These are phyloP conservation scores for Fraxinus quadrangulata DNA, from an alignment of 257 asterid species.

Conservation along the genomic window DNA sequence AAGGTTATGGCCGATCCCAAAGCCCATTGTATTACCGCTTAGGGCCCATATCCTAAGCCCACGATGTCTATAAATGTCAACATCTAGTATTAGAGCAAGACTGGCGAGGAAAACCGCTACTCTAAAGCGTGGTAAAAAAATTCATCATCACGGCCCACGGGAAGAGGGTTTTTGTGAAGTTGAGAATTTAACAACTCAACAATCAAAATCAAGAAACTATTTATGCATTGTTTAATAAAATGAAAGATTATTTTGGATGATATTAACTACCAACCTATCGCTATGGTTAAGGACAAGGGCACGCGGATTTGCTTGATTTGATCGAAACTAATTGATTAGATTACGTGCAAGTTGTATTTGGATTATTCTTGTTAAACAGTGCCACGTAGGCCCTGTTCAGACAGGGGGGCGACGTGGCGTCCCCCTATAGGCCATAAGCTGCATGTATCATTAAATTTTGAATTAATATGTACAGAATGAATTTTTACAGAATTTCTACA, in stretches of 20 bases:
- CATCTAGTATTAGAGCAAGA: neutral
- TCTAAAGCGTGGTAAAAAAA: neutral
- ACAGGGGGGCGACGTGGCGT: too few species aligned
- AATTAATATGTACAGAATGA: too few species aligned
- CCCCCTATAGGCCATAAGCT: too few species aligned
- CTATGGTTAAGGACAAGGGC: neutral
- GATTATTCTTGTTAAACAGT: too few species aligned
- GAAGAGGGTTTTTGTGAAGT: neutral
- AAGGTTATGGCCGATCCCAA: neutral
- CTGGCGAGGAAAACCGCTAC: neutral
- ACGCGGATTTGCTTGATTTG: neutral
- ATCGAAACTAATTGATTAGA: neutral
- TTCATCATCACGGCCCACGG: neutral
- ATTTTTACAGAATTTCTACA: too few species aligned
- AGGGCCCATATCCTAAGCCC: too few species aligned
- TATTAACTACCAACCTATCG: neutral
- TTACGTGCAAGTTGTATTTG: neutral
- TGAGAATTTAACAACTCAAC: neutral
- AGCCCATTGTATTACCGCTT: too few species aligned
- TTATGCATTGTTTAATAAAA: neutral
- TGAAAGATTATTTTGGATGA: neutral
- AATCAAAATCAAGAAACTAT: neutral
- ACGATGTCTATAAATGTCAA: too few species aligned
- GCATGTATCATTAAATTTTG: neutral
- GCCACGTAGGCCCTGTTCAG: too few species aligned